Percentiles rank a stretch among this genome's conserved stretches.
Evolutionary conservation across 2,329 filamentous ascomycete species (phyloP).

Genomic region (Aspergillus cejpii): DNA sequence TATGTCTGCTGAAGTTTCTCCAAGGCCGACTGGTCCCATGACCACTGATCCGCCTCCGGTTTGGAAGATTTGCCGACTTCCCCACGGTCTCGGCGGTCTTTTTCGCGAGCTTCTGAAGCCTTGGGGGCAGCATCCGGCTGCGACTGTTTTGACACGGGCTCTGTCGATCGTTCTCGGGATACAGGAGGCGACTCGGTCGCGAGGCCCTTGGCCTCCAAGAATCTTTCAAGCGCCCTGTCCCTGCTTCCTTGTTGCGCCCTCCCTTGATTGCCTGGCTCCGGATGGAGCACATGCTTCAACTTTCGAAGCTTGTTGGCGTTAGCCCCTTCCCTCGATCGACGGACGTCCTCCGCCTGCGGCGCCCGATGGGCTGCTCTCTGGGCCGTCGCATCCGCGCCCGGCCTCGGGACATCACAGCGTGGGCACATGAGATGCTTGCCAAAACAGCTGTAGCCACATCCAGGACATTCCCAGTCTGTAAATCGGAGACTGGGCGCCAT

Average conservation of each 20-base stretch:
- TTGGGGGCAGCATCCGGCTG: neutral
- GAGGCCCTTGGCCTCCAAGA: neutral
- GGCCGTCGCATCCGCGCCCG: constrained; percentile 8
- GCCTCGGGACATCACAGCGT: constrained; percentile 23
- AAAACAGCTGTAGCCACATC: constrained; percentile 19
- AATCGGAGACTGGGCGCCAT: constrained; percentile 2
- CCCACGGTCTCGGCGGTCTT: neutral
- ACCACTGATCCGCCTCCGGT: constrained; percentile 18
- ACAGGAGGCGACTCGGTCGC: neutral
- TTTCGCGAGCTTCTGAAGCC: neutral
- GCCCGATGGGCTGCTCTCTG: neutral
- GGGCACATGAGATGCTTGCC: constrained; percentile 22
- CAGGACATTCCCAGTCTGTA: constrained; percentile 27
- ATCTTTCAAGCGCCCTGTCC: neutral
- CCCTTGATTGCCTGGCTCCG: constrained; percentile 8
- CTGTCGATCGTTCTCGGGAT: neutral
- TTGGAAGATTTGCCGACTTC: constrained; percentile 6
- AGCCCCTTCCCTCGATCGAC: neutral
- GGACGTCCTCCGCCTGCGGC: neutral
- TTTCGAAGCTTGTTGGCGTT: constrained; percentile 18
- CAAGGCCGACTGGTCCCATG: constrained; percentile 28
- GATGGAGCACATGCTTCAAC: constrained; percentile 15
- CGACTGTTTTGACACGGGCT: neutral
- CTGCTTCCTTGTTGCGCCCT: neutral
- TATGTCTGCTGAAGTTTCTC: constrained; percentile 16